These are phyloP conservation scores for Quercus phellos DNA, from an alignment of 331 rosid species.

Conservation along the genomic window DNA sequence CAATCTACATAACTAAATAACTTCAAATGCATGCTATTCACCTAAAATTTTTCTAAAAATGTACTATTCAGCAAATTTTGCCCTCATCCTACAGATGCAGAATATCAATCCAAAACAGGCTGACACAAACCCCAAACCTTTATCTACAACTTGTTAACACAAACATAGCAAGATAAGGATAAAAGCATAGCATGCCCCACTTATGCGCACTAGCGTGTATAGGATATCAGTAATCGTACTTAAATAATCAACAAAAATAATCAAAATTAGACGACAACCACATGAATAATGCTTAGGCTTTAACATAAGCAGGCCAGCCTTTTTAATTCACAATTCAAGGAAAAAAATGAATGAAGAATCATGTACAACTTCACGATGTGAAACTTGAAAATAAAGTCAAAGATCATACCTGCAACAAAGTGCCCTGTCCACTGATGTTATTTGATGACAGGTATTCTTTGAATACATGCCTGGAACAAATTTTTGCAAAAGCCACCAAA, in stretches of 20 bases:
- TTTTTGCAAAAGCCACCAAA: background rate
- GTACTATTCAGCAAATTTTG: too few relatives aligned
- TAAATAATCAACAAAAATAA: background rate
- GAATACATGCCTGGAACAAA: conserved; percentile 52
- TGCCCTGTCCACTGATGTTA: conserved; percentile 49
- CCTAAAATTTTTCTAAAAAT: too few relatives aligned
- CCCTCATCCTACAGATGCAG: background rate
- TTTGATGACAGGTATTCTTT: conserved; percentile 60
- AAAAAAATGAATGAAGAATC: background rate
- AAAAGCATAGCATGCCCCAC: background rate
- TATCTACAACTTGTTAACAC: background rate
- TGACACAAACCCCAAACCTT: background rate
- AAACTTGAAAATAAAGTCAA: conserved; percentile 20
- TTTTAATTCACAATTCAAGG: background rate
- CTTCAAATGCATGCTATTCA: too few relatives aligned
- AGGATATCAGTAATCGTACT: background rate
- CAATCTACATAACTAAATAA: too few relatives aligned
- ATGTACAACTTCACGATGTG: background rate
- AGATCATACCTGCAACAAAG: conserved; percentile 62
- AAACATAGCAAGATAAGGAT: background rate
- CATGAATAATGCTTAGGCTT: background rate
- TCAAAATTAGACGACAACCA: background rate
- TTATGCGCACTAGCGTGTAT: background rate
- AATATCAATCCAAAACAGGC: background rate
- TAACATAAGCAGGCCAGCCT: background rate